Conservation (phyloP, 1,139 yeast species). For the Pichia sp. region DNA sequence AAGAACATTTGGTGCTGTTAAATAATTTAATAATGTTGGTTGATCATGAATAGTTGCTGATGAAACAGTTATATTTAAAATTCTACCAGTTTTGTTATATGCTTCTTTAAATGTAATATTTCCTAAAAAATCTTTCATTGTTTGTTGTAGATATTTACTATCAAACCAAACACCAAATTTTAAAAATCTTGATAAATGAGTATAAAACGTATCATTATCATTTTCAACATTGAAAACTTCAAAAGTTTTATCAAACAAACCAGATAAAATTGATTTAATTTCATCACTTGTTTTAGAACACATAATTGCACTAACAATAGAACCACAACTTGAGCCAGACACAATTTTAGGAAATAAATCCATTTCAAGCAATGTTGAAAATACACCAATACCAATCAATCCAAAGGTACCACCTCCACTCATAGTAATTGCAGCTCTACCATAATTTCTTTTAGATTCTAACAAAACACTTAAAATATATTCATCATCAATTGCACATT, state of each 20-base stretch:
- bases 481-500: slow-evolving; percentile 56
- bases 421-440: slow-evolving; percentile 85
- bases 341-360: slow-evolving; percentile 78
- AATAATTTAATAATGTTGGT: slow-evolving; percentile 77
- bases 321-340: slow-evolving; percentile 97
- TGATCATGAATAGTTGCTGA: slow-evolving; percentile 71
- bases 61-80: slow-evolving; percentile 64
- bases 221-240: slow-evolving; percentile 60
- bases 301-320: slow-evolving; percentile 83
- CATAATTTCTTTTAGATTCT: slow-evolving; percentile 86
- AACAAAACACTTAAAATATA: slow-evolving; percentile 71
- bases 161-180: slow-evolving; percentile 89
- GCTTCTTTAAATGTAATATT: slow-evolving; percentile 71
- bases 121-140: slow-evolving; percentile 79
- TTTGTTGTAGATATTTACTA: slow-evolving; percentile 59
- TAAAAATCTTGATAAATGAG: slow-evolving; percentile 54
- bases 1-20: slow-evolving; percentile 91
- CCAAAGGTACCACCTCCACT: slow-evolving; percentile 98
- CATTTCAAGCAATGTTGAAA: slow-evolving; percentile 68
- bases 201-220: slow-evolving; percentile 41
- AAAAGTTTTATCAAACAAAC: slow-evolving; percentile 53
- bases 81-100: slow-evolving; percentile 53
- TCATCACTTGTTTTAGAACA: slow-evolving; percentile 80
- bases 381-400: slow-evolving; percentile 84
- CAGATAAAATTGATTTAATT: slow-evolving; percentile 47